Percentiles rank a stretch among this genome's conserved stretches.
Evolutionary conservation across 306 rosid species (phyloP).

Genomic region (Quercus suber): DNA sequence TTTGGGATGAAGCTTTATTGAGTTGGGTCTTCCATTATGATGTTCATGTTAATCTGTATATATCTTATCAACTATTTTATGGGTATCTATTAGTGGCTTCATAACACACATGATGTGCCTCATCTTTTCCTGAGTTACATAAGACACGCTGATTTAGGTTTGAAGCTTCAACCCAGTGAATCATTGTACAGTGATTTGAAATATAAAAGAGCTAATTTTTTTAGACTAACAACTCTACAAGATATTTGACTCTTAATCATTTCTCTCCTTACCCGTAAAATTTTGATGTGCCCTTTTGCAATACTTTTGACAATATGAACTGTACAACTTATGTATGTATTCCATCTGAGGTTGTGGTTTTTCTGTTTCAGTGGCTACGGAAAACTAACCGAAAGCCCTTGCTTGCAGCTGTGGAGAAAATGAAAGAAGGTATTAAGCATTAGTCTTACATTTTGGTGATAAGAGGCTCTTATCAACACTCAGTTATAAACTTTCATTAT

Average conservation of each 20-base stretch:
- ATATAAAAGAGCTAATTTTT: not conserved
- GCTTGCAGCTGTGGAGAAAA: constrained; percentile 94
- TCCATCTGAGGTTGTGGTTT: constrained; percentile 5
- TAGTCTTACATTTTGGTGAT: constrained; percentile 3
- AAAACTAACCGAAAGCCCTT: constrained; percentile 90
- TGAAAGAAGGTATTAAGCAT: constrained; percentile 81
- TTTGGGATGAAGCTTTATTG: not conserved
- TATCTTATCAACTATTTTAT: not conserved
- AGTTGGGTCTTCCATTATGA: not conserved
- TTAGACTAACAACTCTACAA: not conserved
- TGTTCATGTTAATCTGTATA: not conserved
- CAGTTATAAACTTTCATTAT: constrained; percentile 7
- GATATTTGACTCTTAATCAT: not conserved
- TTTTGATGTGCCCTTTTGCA: not conserved
- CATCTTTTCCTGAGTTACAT: not conserved
- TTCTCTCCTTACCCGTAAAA: not conserved
- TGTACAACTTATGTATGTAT: not conserved
- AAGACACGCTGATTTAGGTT: not conserved
- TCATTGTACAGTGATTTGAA: not conserved
- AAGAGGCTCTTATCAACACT: constrained; percentile 2
- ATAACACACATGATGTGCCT: not conserved
- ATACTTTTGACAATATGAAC: not conserved
- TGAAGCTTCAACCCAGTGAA: not conserved
- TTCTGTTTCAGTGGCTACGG: constrained; percentile 69
- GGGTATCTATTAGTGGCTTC: not conserved